These are phyloP conservation scores for Dryas integrifolia DNA, from an alignment of 331 rosid genomes.

Conservation along the genomic window DNA sequence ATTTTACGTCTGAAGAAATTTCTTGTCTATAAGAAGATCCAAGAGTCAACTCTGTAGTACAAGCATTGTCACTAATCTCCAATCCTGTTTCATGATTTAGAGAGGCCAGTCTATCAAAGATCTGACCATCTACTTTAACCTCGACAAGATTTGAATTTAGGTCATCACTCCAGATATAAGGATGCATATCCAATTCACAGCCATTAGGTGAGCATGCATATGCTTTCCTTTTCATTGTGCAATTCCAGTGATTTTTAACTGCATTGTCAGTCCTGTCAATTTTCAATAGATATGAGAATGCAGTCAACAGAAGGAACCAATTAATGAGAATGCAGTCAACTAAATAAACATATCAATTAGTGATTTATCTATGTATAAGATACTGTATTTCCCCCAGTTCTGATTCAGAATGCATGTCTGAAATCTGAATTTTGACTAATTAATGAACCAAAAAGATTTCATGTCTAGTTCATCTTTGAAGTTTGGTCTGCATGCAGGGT, in stretches of 20 bases:
- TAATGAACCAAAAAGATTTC: not conserved
- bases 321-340: slow-evolving; percentile 7
- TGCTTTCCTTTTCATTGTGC: slow-evolving; percentile 46
- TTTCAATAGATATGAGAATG: not conserved
- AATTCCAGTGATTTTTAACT: slow-evolving; percentile 66
- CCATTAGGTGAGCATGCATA: slow-evolving; percentile 32
- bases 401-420: not conserved
- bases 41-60: slow-evolving; percentile 23
- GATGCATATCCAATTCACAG: slow-evolving; percentile 14
- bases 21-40: slow-evolving; percentile 2
- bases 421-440: not conserved
- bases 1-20: not conserved
- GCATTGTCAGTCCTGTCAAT: slow-evolving; percentile 60
- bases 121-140: slow-evolving; percentile 22
- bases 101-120: slow-evolving; percentile 25
- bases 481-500: too few relatives aligned
- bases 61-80: slow-evolving; percentile 22
- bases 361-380: not conserved
- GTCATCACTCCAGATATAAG: slow-evolving; percentile 16
- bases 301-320: slow-evolving; percentile 7
- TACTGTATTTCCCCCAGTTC: not conserved
- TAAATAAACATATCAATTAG: not conserved
- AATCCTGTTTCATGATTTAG: slow-evolving; percentile 16
- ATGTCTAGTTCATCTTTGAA: too few relatives aligned
- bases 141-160: slow-evolving; percentile 1